These are phyloP conservation scores for Scutellaria minor DNA, from an alignment of 257 asterid species.

Conservation along the genomic window DNA sequence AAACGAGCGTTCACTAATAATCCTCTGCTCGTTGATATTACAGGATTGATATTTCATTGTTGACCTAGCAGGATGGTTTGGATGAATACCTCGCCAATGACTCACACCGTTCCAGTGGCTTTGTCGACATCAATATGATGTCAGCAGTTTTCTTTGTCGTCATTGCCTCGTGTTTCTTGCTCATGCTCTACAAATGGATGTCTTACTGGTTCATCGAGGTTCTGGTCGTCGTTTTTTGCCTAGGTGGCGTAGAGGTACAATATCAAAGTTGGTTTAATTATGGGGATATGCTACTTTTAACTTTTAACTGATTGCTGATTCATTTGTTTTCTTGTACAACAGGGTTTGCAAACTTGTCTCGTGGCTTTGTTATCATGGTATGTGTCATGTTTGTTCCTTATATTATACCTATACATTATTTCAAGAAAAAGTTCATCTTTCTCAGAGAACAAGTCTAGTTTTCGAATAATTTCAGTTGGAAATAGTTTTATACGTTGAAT, in stretches of 20 bases:
- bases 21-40: conserved; percentile 14
- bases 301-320: conserved; percentile 30
- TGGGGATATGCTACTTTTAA: not conserved
- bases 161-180: conserved; percentile 83
- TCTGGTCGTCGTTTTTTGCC: conserved; percentile 85
- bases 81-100: conserved; percentile 57
- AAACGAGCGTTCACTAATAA: not conserved
- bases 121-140: conserved; percentile 68
- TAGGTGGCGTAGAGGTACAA: conserved; percentile 91
- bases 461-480: no score
- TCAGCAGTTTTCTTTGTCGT: conserved; percentile 81
- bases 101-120: conserved; percentile 49
- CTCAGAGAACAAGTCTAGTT: not conserved
- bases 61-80: conserved; percentile 73
- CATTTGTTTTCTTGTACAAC: conserved; percentile 37
- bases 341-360: conserved; percentile 95
- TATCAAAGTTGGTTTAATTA: not conserved
- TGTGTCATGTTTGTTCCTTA: conserved; percentile 22
- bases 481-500: not conserved
- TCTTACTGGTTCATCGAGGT: conserved; percentile 86
- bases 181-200: conserved; percentile 92
- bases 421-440: not conserved
- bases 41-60: conserved; percentile 21
- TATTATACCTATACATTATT: not conserved
- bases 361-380: conserved; percentile 89